phyloP scores from a whole-genome alignment of 2,329 filamentous ascomycete species.

The Coniochaeta hoffmannii region DNA sequence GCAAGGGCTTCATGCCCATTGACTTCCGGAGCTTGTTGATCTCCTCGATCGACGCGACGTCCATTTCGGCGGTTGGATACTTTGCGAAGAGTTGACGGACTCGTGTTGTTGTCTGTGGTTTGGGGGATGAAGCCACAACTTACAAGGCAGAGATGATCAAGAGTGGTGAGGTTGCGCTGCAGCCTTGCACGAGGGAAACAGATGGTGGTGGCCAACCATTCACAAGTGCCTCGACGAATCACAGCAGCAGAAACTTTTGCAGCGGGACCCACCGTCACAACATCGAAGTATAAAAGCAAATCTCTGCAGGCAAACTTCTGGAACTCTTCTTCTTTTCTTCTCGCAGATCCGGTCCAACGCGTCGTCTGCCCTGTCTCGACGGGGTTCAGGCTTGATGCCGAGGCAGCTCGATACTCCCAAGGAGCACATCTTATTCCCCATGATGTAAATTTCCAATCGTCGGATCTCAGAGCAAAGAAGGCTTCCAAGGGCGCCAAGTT shows the following conservation, averaged over 20 bases:
- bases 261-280: not conserved
- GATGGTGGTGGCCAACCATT: not conserved
- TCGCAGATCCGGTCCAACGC: slow-evolving; percentile 79
- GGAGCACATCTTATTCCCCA: slow-evolving; percentile 63
- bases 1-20: slow-evolving; percentile 83
- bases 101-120: too few relatives aligned
- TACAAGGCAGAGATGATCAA: not conserved
- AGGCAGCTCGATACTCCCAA: slow-evolving; percentile 75
- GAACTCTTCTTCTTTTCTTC: slow-evolving; percentile 25
- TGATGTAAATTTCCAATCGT: slow-evolving; percentile 92
- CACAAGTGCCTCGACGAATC: not conserved
- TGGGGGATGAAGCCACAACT: too few relatives aligned
- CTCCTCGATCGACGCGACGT: slow-evolving; percentile 77
- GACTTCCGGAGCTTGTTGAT: slow-evolving; percentile 86
- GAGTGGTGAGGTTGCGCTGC: not conserved
- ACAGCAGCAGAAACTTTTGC: too few relatives aligned
- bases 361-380: slow-evolving; percentile 55
- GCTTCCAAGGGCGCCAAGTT: slow-evolving; percentile 50
- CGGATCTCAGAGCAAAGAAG: slow-evolving; percentile 75
- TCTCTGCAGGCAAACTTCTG: slow-evolving; percentile 15
- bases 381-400: slow-evolving; percentile 70
- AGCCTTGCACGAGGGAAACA: not conserved
- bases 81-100: too few relatives aligned
- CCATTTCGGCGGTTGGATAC: slow-evolving; percentile 37
- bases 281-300: slow-evolving; percentile 3